These are phyloP conservation scores for Mycena haematopus DNA, from an alignment of 768 basidiomycete species.

Conservation along the genomic window DNA sequence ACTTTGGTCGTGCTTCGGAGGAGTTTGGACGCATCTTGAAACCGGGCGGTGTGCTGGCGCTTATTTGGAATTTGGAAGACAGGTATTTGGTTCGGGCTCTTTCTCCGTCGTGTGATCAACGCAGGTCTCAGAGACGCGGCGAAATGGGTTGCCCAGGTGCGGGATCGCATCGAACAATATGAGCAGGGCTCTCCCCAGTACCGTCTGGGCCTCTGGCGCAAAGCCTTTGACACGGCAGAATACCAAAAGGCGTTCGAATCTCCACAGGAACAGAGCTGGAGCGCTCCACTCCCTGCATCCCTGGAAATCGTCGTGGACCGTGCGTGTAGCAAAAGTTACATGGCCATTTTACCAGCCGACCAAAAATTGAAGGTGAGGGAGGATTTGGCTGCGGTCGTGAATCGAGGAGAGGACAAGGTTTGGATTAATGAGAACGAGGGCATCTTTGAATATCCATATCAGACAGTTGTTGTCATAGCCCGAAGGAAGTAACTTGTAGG, in stretches of 20 bases:
- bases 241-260: slow-evolving; percentile 67
- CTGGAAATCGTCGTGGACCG: slow-evolving; percentile 66
- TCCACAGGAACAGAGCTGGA: slow-evolving; percentile 62
- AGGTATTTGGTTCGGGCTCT: background rate
- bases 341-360: slow-evolving; percentile 65
- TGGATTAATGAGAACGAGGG: slow-evolving; percentile 82
- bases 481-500: slow-evolving; percentile 32
- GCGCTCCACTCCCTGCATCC: slow-evolving; percentile 58
- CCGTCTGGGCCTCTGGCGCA: slow-evolving; percentile 76
- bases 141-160: slow-evolving; percentile 76
- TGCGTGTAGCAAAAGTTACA: slow-evolving; percentile 85
- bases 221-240: slow-evolving; percentile 64
- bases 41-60: slow-evolving; percentile 54
- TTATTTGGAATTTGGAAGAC: slow-evolving; percentile 67
- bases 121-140: slow-evolving; percentile 54
- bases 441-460: slow-evolving; percentile 82
- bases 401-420: slow-evolving; percentile 62
- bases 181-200: slow-evolving; percentile 85
- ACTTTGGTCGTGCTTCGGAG: slow-evolving; percentile 56
- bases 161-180: slow-evolving; percentile 70
- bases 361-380: slow-evolving; percentile 59
- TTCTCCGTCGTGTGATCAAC: background rate
- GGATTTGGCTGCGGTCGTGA: slow-evolving; percentile 61
- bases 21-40: slow-evolving; percentile 68
- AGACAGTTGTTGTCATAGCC: slow-evolving; percentile 50